Evolutionary conservation across 768 basidiomycete species (phyloP).

Genomic region (Tricholoma flavovirens): DNA sequence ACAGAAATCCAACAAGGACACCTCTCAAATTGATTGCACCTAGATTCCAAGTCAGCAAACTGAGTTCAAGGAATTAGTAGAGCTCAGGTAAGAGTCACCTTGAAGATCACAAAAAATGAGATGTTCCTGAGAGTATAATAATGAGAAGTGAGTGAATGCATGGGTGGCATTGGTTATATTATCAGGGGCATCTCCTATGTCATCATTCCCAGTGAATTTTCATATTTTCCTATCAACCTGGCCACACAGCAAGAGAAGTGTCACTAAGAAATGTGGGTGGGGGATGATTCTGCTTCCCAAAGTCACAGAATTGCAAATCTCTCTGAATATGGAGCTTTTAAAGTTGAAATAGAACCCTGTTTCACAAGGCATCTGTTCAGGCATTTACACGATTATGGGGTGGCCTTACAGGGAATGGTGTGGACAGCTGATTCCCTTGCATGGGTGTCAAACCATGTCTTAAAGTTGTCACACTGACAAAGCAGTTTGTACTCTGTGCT

Average conservation of each 20-base stretch:
- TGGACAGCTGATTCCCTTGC: too few relatives aligned
- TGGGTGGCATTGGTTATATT: slow-evolving; percentile 19
- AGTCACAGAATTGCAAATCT: neutral
- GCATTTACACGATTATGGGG: too few relatives aligned
- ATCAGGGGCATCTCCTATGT: slow-evolving; percentile 14
- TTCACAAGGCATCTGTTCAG: too few relatives aligned
- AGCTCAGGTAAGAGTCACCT: slow-evolving; percentile 6
- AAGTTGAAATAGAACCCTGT: too few relatives aligned
- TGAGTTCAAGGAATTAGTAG: too few relatives aligned
- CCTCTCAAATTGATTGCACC: too few relatives aligned
- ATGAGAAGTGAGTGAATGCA: slow-evolving; percentile 22
- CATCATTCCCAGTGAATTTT: slow-evolving; percentile 24
- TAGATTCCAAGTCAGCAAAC: too few relatives aligned
- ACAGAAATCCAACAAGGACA: too few relatives aligned
- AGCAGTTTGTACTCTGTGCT: slow-evolving; percentile 4
- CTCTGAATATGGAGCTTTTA: neutral
- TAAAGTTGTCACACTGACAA: slow-evolving; percentile 2
- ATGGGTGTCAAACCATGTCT: too few relatives aligned
- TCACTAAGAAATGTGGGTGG: slow-evolving; percentile 18
- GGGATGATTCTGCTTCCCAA: slow-evolving; percentile 6
- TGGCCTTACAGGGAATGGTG: too few relatives aligned
- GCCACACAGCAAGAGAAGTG: slow-evolving; percentile 21
- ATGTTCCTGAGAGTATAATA: slow-evolving; percentile 14
- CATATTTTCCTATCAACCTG: slow-evolving; percentile 10
- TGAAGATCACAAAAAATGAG: slow-evolving; percentile 22